Percentiles rank a stretch among this genome's conserved stretches.
Conservation (phyloP, 768 basidiomycete species). For the Tephrocybe sp. region DNA sequence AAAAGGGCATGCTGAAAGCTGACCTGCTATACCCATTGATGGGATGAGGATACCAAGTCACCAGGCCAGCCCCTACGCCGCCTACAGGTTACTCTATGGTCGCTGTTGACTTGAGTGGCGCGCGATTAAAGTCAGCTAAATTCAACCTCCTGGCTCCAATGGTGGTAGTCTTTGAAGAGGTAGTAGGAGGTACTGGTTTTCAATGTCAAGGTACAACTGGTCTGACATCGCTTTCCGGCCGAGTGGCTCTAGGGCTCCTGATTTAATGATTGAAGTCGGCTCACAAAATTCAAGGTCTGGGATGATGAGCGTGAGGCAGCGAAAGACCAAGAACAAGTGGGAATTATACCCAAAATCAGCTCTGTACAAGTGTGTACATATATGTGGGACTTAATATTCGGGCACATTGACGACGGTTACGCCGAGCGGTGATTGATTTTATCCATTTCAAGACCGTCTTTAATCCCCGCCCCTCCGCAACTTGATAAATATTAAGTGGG, state of each 20-base stretch:
- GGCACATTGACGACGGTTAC: background rate
- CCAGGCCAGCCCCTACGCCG: background rate
- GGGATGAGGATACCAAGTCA: background rate
- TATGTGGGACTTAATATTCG: background rate
- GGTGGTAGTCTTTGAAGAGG: too few relatives aligned
- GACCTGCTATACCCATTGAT: background rate
- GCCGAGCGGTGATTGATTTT: conserved; percentile 3
- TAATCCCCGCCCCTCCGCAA: conserved; percentile 2
- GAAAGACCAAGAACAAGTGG: too few relatives aligned
- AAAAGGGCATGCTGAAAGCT: conserved; percentile 1
- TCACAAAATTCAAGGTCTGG: too few relatives aligned
- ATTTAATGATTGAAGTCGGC: too few relatives aligned
- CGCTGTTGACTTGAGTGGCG: background rate
- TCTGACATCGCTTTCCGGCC: too few relatives aligned
- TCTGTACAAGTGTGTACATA: background rate
- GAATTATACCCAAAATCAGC: too few relatives aligned
- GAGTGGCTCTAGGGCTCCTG: too few relatives aligned
- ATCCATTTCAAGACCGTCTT: conserved; percentile 1
- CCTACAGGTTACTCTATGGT: background rate
- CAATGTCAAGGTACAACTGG: too few relatives aligned
- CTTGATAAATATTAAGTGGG: background rate
- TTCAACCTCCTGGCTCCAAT: too few relatives aligned
- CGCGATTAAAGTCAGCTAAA: too few relatives aligned
- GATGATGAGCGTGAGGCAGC: too few relatives aligned
- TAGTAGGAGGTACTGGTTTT: too few relatives aligned